These are phyloP conservation scores for Monilinia vaccinii-corymbosi DNA, from an alignment of 2,329 filamentous ascomycete species.

Conservation along the genomic window DNA sequence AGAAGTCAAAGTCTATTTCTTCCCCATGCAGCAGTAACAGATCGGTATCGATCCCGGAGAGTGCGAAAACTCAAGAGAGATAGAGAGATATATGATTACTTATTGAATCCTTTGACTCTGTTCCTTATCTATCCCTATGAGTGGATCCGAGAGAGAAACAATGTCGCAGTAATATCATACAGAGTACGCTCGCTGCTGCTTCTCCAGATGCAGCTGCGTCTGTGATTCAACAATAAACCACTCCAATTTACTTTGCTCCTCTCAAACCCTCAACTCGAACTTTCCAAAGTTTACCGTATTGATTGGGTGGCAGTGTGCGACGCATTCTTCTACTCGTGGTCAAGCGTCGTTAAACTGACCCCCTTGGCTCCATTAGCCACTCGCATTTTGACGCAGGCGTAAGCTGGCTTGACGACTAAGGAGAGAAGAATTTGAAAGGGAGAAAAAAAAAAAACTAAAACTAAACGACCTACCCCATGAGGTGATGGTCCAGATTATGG, in stretches of 20 bases:
- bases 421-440: not conserved
- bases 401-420: not conserved
- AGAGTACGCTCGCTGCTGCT: too few relatives aligned
- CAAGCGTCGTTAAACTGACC: not conserved
- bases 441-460: not conserved
- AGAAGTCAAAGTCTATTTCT: not conserved
- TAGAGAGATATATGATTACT: too few relatives aligned
- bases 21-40: not conserved
- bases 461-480: not conserved
- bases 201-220: not conserved
- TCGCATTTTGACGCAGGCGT: not conserved
- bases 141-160: too few relatives aligned
- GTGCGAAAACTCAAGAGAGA: too few relatives aligned
- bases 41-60: not conserved
- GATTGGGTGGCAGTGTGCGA: not conserved
- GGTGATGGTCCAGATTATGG: not conserved
- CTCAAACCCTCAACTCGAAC: not conserved
- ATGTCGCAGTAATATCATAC: not conserved
- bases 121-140: too few relatives aligned
- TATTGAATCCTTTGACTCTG: not conserved
- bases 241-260: not conserved
- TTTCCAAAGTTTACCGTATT: not conserved
- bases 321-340: too few relatives aligned
- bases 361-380: not conserved
- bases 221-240: not conserved